Percentiles rank a stretch among this genome's conserved stretches.
Evolutionary conservation across 805 yeast species (phyloP).

Genomic region (Suhomyces pyralidae): DNA sequence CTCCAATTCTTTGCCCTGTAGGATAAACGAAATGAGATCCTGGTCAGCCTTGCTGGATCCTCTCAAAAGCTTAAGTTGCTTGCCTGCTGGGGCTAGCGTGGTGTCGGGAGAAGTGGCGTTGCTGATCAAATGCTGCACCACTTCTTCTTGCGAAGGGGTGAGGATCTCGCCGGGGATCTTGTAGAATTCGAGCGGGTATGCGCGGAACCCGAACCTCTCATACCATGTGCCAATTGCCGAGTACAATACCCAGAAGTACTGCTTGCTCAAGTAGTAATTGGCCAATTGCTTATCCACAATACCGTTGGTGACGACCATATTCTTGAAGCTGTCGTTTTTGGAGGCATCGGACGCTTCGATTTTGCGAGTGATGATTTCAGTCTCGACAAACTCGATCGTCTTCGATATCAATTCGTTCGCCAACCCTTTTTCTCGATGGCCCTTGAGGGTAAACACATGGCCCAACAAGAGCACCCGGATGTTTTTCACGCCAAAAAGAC

Average conservation of each 20-base stretch:
- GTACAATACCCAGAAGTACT: slow-evolving; percentile 51
- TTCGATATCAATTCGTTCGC: slow-evolving; percentile 22
- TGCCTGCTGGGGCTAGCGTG: slow-evolving; percentile 19
- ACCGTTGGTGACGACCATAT: slow-evolving; percentile 30
- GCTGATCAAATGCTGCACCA: slow-evolving; percentile 22
- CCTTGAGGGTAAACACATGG: slow-evolving; percentile 25
- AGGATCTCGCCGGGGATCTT: slow-evolving; percentile 23
- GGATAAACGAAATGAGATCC: slow-evolving; percentile 28
- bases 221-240: slow-evolving; percentile 75
- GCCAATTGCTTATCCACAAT: slow-evolving; percentile 28
- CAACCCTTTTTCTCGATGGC: slow-evolving; percentile 28
- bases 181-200: slow-evolving; percentile 34
- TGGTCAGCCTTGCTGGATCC: slow-evolving; percentile 22
- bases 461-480: slow-evolving; percentile 25
- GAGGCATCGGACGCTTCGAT: slow-evolving; percentile 19
- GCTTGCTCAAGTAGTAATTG: slow-evolving; percentile 30
- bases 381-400: slow-evolving; percentile 32
- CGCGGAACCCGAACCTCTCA: slow-evolving; percentile 55
- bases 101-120: slow-evolving; percentile 1
- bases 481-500: slow-evolving; percentile 30
- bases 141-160: slow-evolving; percentile 15
- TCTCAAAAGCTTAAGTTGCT: slow-evolving; percentile 26
- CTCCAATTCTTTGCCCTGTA: slow-evolving; percentile 34
- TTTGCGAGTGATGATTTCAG: slow-evolving; percentile 24
- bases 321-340: slow-evolving; percentile 28